Conservation (phyloP, 164 flowering plant genomes). For the Kalanchoe fedtschenkoi region DNA sequence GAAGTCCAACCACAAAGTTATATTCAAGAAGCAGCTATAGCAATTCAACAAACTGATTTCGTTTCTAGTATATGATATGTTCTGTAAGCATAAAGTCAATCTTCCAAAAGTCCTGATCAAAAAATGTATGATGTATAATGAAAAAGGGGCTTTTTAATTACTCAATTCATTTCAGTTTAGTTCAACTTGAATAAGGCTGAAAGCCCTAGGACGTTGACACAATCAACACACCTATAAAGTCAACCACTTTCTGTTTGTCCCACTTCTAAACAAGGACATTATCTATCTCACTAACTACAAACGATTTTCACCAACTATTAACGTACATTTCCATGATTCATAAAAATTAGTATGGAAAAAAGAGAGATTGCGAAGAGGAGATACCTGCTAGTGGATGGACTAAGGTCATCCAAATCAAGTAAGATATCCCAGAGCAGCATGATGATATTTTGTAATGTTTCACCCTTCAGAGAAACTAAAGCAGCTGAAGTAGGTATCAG, state of each 20-base stretch:
- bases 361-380: not conserved
- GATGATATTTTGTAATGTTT: conserved; percentile 60
- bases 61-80: not conserved
- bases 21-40: not conserved
- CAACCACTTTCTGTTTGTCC: too few species aligned
- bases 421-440: conserved; percentile 98
- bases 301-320: not conserved
- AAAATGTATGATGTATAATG: too few species aligned
- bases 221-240: too few species aligned
- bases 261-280: not conserved
- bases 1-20: not conserved
- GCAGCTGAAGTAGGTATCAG: conserved; percentile 76
- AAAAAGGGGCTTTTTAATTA: too few species aligned
- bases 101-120: too few species aligned
- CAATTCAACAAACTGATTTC: not conserved
- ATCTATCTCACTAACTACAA: not conserved
- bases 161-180: too few species aligned
- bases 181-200: too few species aligned
- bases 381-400: conserved; percentile 98
- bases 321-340: not conserved
- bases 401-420: conserved; percentile 94
- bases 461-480: conserved; percentile 58
- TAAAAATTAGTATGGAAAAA: not conserved
- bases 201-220: too few species aligned
- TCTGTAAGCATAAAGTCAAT: not conserved